These are phyloP conservation scores for Microsporum canis DNA, from an alignment of 2,329 filamentous ascomycete genomes.

Conservation along the genomic window DNA sequence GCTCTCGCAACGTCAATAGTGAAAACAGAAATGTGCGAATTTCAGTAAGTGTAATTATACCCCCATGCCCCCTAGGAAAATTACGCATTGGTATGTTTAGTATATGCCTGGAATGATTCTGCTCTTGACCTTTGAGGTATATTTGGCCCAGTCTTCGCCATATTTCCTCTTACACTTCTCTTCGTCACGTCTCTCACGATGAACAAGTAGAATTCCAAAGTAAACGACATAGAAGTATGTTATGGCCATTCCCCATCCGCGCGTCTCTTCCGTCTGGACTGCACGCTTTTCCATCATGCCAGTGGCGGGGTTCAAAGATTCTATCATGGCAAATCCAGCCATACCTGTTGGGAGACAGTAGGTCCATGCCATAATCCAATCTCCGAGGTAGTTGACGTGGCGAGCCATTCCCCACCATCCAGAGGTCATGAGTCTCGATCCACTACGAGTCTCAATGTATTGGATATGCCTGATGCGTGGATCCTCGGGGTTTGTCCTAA, in stretches of 20 bases:
- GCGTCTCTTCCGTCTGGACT: slow-evolving; percentile 60
- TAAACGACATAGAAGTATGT: slow-evolving; percentile 95
- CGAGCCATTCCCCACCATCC: slow-evolving; percentile 91
- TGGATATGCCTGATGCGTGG: slow-evolving; percentile 66
- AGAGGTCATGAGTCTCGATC: slow-evolving; percentile 67
- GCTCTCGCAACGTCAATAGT: neutral
- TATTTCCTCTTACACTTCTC: slow-evolving; percentile 88
- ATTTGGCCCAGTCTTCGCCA: slow-evolving; percentile 81
- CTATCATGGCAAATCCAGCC: slow-evolving; percentile 63
- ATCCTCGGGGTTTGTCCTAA: slow-evolving; percentile 77
- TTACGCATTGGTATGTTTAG: slow-evolving; percentile 30
- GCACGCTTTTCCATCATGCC: slow-evolving; percentile 59
- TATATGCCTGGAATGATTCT: slow-evolving; percentile 80
- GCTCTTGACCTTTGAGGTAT: slow-evolving; percentile 69
- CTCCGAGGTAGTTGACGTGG: slow-evolving; percentile 92
- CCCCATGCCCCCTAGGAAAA: neutral
- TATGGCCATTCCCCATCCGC: slow-evolving; percentile 73
- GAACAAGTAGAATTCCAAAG: slow-evolving; percentile 75
- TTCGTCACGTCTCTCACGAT: slow-evolving; percentile 77
- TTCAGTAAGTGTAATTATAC: neutral
- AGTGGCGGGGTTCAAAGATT: slow-evolving; percentile 38
- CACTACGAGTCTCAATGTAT: slow-evolving; percentile 72
- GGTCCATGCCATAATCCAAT: slow-evolving; percentile 89
- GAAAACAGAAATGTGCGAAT: neutral
- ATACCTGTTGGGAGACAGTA: slow-evolving; percentile 79